Evolutionary conservation across 805 yeast species (phyloP).

Genomic region (Sungouiella blattae): DNA sequence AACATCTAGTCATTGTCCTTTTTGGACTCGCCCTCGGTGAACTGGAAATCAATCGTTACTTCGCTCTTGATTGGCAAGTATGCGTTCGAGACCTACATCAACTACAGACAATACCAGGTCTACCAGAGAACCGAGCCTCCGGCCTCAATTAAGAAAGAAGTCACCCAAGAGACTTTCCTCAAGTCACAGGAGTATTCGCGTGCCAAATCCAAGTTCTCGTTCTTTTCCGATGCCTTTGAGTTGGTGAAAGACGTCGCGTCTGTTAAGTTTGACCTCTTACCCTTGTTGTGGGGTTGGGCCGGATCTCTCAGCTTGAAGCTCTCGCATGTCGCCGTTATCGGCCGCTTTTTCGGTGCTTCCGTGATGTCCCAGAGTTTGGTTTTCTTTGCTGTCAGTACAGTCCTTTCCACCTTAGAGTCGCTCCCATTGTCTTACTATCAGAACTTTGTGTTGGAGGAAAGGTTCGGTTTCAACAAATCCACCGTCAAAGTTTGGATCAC

Average conservation of each 20-base stretch:
- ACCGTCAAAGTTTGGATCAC: conserved; percentile 68
- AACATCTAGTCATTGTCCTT: conserved; percentile 42
- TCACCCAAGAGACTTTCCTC: conserved; percentile 67
- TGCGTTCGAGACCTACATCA: conserved; percentile 68
- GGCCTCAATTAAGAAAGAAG: conserved; percentile 59
- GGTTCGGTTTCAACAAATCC: conserved; percentile 87
- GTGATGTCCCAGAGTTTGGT: conserved; percentile 66
- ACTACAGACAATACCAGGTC: conserved; percentile 72
- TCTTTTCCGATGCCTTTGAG: conserved; percentile 50
- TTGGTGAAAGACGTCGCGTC: conserved; percentile 55
- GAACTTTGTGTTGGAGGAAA: conserved; percentile 87
- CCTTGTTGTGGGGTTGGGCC: conserved; percentile 39
- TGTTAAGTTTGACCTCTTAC: conserved; percentile 53
- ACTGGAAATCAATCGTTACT: conserved; percentile 76
- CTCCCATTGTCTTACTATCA: conserved; percentile 73
- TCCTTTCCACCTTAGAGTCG: conserved; percentile 50
- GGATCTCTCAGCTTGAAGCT: conserved; percentile 61
- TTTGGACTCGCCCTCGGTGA: conserved; percentile 63
- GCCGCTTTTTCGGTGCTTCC: conserved; percentile 43
- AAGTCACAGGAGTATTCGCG: conserved; percentile 77
- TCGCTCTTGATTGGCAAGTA: conserved; percentile 76
- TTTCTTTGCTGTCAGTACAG: conserved; percentile 53
- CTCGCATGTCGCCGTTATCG: conserved; percentile 32
- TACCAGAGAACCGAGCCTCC: conserved; percentile 59
- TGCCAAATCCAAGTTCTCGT: conserved; percentile 70